Base-by-base conservation (phyloP, 257 asterid genomes). In the Plantago ovata region DNA sequence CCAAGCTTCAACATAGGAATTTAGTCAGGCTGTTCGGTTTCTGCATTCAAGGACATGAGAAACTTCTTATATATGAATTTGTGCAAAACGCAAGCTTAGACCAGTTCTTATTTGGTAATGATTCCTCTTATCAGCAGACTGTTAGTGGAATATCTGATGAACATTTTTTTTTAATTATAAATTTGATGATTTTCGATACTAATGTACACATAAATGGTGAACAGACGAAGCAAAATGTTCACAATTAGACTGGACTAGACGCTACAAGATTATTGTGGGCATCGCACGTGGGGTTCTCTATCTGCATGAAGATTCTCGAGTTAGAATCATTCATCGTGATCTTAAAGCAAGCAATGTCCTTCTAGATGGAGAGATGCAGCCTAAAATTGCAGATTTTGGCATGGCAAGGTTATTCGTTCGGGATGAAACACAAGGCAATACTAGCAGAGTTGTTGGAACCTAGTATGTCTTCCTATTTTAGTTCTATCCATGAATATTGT, bases 281-380 rank as follows among this genome's bases (percentile, higher is more conserved):
- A 56, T 56, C 6, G 24, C 61, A 1, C 38, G 45, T 18, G 61
- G 61, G n/a, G 16, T 56, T 56, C 33, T 56, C 3, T 56, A 56
- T 56, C 5, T 56, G 24, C 61, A 56, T 16, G 61, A 56, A 38
- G 61, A 56, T 56, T 56, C 61, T 56, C 61, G 61, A 10, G 47
- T 56, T 56, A 38, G 24, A 14, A 54, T 54, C 11, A 54, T 54
- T 54, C 60, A 48, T 21, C 54, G 54, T 48, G 54, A 48, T 50
- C 36, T 50, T 8, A 50, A 50, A 50, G 56, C 56, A 8, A 24
- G 28, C 15, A 50, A 50, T 50, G 9, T 50, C 6, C 56, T 50
- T 50, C 21, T 50, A 50, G 61, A 55, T n/a, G 43, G 46, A 55
- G 44, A 38, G 44, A 55, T 55, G 61, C 36, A 55, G 19, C 45